Evolutionary conservation across 2,329 filamentous ascomycete genomes (phyloP).

Genomic region (Aspergillus clavatus): DNA sequence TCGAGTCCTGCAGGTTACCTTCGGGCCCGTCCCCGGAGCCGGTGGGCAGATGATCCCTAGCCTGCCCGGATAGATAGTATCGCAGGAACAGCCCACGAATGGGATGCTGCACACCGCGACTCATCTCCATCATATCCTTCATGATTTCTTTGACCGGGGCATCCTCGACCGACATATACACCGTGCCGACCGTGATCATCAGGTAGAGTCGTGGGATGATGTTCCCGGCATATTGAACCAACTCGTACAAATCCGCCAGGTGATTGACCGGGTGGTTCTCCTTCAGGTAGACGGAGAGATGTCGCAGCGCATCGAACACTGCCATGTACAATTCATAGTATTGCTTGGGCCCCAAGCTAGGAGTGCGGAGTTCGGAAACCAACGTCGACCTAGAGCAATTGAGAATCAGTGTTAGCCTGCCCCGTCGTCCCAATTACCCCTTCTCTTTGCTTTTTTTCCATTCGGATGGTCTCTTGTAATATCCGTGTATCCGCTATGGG

Average conservation of each 20-base stretch:
- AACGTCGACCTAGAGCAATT: conserved; percentile 71
- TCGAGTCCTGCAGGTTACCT: conserved; percentile 92
- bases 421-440: not conserved
- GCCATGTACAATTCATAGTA: conserved; percentile 99
- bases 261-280: conserved; percentile 98
- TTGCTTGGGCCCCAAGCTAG: conserved; percentile 95
- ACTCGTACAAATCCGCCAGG: conserved; percentile 93
- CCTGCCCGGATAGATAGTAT: conserved; percentile 94
- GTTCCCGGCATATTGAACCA: conserved; percentile 97
- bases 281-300: conserved; percentile 91
- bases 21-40: conserved; percentile 85
- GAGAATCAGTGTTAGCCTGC: conserved; percentile 7
- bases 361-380: conserved; percentile 96
- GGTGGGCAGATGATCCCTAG: conserved; percentile 78
- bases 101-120: conserved; percentile 91
- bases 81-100: conserved; percentile 91
- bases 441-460: conserved; percentile 1
- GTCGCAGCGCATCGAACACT: conserved; percentile 94
- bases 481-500: conserved; percentile 23
- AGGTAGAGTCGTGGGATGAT: conserved; percentile 94
- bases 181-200: conserved; percentile 98
- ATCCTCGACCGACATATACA: conserved; percentile 98
- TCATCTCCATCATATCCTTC: conserved; percentile 99
- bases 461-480: conserved; percentile 7
- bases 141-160: conserved; percentile 99